phyloP scores from a whole-genome alignment of 1,284 basidiomycete genomes.

The Apiotrichum mycotoxinovorans region DNA sequence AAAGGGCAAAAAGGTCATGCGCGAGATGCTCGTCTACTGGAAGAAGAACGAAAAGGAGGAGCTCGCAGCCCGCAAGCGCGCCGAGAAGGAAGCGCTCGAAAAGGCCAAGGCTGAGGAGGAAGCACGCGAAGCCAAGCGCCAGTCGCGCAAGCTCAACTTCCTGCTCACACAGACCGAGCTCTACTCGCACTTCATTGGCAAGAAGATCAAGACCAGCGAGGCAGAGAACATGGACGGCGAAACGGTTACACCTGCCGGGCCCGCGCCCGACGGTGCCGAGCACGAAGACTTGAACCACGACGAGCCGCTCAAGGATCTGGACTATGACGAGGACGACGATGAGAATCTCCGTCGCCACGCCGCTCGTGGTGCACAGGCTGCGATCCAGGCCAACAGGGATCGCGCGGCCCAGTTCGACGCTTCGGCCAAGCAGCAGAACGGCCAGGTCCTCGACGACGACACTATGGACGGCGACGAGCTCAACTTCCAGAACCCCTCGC shows the following conservation, averaged over 20 bases:
- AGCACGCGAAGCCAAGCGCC: slow-evolving; percentile 88
- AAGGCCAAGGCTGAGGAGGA: slow-evolving; percentile 92
- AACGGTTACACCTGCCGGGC: slow-evolving; percentile 19
- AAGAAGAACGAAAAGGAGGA: slow-evolving; percentile 94
- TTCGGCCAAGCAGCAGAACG: slow-evolving; percentile 59
- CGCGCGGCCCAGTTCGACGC: slow-evolving; percentile 83
- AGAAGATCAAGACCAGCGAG: slow-evolving; percentile 93
- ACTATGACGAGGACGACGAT: slow-evolving; percentile 94
- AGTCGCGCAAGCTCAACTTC: slow-evolving; percentile 97
- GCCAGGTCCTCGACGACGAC: slow-evolving; percentile 42
- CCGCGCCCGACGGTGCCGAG: slow-evolving; percentile 33
- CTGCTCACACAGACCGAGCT: slow-evolving; percentile 98
- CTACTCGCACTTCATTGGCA: slow-evolving; percentile 98
- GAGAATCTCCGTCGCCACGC: slow-evolving; percentile 88
- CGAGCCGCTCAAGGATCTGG: slow-evolving; percentile 66
- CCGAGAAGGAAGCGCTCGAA: slow-evolving; percentile 89
- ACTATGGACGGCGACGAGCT: slow-evolving; percentile 79
- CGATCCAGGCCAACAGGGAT: slow-evolving; percentile 73
- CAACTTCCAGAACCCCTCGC: slow-evolving; percentile 98
- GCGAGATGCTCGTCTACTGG: slow-evolving; percentile 88
- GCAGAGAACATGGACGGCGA: slow-evolving; percentile 71
- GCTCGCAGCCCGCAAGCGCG: slow-evolving; percentile 84
- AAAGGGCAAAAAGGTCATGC: slow-evolving; percentile 55
- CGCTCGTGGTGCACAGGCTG: slow-evolving; percentile 82
- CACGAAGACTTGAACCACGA: slow-evolving; percentile 54